Evolutionary conservation across 2,329 filamentous ascomycete genomes (phyloP).

Genomic region (Fusarium armeniacum): DNA sequence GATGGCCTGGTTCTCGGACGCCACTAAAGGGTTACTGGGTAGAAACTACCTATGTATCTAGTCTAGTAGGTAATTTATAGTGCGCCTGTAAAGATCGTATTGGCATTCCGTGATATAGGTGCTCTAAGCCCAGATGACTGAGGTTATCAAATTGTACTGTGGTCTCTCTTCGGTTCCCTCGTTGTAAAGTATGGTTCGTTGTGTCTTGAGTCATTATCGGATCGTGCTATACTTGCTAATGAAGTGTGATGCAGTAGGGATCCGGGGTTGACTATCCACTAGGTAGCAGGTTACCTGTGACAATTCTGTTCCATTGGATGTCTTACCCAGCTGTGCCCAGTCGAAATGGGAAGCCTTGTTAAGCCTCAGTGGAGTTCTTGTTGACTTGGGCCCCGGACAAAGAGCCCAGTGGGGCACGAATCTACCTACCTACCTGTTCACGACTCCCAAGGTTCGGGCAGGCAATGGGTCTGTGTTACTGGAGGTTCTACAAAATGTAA

Average conservation of each 20-base stretch:
- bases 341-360: conserved; percentile 9
- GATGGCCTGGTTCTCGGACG: conserved; percentile 31
- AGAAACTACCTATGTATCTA: not conserved
- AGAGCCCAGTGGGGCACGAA: not conserved
- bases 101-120: not conserved
- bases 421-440: not conserved
- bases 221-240: not conserved
- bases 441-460: not conserved
- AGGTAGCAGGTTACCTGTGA: not conserved
- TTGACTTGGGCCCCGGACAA: not conserved
- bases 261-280: conserved; percentile 3
- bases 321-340: not conserved
- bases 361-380: conserved; percentile 22
- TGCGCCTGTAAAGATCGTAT: not conserved
- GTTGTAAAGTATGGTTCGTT: not conserved
- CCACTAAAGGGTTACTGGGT: not conserved
- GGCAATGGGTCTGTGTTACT: not conserved
- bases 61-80: not conserved
- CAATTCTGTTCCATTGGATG: not conserved
- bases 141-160: not conserved
- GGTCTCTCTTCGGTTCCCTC: not conserved
- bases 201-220: not conserved
- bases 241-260: conserved; percentile 13
- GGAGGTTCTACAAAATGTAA: not conserved
- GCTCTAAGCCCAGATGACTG: not conserved